Percentiles rank a stretch among this genome's conserved stretches.
Evolutionary conservation across 345 rosid species (phyloP).

Genomic region (Syzygium oleosum): DNA sequence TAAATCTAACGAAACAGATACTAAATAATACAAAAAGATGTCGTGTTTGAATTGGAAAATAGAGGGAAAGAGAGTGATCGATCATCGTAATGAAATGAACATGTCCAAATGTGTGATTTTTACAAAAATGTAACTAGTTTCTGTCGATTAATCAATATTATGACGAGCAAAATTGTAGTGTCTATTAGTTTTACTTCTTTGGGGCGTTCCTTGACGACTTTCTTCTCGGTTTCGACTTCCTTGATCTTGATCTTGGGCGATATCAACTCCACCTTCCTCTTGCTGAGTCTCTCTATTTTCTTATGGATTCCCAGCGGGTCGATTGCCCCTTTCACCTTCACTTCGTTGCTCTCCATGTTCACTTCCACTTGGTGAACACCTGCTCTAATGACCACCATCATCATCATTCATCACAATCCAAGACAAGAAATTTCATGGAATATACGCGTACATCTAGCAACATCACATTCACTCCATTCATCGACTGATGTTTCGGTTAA

Average conservation of each 20-base stretch:
- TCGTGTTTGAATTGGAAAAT: background rate
- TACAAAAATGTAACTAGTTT: background rate
- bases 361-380: constrained; percentile 64
- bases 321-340: constrained; percentile 65
- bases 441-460: background rate
- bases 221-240: constrained; percentile 19
- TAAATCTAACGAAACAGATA: background rate
- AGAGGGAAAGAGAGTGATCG: background rate
- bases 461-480: background rate
- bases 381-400: background rate
- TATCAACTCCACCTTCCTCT: constrained; percentile 56
- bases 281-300: constrained; percentile 49
- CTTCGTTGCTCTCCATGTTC: constrained; percentile 49
- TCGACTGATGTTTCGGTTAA: background rate
- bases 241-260: constrained; percentile 40
- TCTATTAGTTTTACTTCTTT: constrained; percentile 22
- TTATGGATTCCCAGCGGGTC: constrained; percentile 51
- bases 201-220: constrained; percentile 27
- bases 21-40: background rate
- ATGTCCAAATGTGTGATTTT: background rate
- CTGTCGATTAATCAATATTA: background rate
- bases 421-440: background rate
- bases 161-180: background rate
- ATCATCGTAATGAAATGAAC: background rate
- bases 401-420: background rate